Percentiles rank a stretch among this genome's conserved stretches.
These are phyloP conservation scores for Sordariomycetes sp. DNA, from an alignment of 2,329 filamentous ascomycete species.

Conservation along the genomic window DNA sequence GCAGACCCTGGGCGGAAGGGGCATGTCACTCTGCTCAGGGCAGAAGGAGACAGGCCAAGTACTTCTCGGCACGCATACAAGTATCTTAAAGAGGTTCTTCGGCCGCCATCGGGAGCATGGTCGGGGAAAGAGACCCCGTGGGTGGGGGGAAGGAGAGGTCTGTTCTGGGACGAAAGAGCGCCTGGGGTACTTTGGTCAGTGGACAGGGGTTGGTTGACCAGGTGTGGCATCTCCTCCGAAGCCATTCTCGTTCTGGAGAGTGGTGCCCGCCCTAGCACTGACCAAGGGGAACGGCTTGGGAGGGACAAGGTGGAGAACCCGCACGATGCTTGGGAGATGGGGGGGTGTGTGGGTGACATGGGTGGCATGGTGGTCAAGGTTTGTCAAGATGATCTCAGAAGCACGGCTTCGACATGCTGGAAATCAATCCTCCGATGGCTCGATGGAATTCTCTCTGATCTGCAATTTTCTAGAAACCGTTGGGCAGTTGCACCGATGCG, in stretches of 20 bases:
- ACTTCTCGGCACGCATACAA: not conserved
- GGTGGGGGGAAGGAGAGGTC: not conserved
- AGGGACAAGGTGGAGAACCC: not conserved
- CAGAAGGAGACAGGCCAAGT: not conserved
- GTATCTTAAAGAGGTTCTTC: not conserved
- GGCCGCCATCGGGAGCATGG: not conserved
- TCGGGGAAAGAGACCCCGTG: not conserved
- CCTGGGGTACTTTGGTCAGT: not conserved
- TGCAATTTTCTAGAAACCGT: slow-evolving; percentile 36
- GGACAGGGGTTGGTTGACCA: not conserved
- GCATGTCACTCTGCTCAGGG: not conserved
- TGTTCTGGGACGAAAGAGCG: not conserved
- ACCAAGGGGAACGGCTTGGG: not conserved
- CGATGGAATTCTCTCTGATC: slow-evolving; percentile 23
- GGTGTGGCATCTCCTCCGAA: slow-evolving; percentile 1
- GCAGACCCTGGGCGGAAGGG: not conserved
- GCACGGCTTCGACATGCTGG: not conserved
- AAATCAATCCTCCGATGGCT: slow-evolving; percentile 33
- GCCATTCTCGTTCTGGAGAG: not conserved
- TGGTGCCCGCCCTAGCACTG: not conserved
- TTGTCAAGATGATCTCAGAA: not conserved
- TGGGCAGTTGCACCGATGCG: slow-evolving; percentile 29
- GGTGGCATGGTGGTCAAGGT: not conserved
- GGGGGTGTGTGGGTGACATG: too few species aligned
- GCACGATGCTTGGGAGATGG: not conserved